Percentiles rank a stretch among this genome's conserved stretches.
These are phyloP conservation scores for Colletotrichum tofieldiae DNA, from an alignment of 2,329 filamentous ascomycete genomes.

Conservation along the genomic window DNA sequence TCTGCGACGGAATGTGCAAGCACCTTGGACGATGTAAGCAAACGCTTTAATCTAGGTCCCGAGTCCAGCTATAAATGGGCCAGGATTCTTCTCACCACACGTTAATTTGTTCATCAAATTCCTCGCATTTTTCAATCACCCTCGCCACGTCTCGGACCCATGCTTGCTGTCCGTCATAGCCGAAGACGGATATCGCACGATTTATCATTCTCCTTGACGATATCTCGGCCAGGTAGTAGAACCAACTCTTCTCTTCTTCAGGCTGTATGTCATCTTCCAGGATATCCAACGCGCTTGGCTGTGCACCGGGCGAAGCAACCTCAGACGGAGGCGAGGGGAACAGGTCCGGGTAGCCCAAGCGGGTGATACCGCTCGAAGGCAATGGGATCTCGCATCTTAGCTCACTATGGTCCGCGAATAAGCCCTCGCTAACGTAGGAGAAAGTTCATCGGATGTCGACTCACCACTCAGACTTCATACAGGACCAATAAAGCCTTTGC, in stretches of 20 bases:
- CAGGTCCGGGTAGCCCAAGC: constrained; percentile 49
- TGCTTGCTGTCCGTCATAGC: constrained; percentile 42
- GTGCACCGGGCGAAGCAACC: constrained; percentile 24
- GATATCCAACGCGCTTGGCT: constrained; percentile 11
- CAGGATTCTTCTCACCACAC: constrained; percentile 43
- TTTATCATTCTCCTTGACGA: constrained; percentile 48
- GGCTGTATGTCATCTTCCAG: constrained; percentile 40
- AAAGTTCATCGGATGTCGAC: neutral
- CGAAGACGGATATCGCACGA: constrained; percentile 27
- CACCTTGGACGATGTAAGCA: constrained; percentile 27
- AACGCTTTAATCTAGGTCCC: neutral
- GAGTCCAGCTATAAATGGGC: too few species aligned
- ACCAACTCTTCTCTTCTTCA: constrained; percentile 49
- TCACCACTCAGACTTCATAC: constrained; percentile 52
- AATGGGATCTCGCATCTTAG: constrained; percentile 42
- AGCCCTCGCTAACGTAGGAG: neutral
- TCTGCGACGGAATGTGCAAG: constrained; percentile 43
- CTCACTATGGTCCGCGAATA: constrained; percentile 19
- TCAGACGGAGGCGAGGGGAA: constrained; percentile 50
- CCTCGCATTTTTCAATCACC: constrained; percentile 43
- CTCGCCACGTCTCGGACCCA: constrained; percentile 45
- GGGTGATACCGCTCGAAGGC: constrained; percentile 40
- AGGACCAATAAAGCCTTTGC: constrained; percentile 53
- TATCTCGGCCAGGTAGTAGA: constrained; percentile 52
- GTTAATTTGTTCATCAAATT: constrained; percentile 46